phyloP scores from a whole-genome alignment of 2,329 filamentous ascomycete genomes.

The Colletotrichum lini region DNA sequence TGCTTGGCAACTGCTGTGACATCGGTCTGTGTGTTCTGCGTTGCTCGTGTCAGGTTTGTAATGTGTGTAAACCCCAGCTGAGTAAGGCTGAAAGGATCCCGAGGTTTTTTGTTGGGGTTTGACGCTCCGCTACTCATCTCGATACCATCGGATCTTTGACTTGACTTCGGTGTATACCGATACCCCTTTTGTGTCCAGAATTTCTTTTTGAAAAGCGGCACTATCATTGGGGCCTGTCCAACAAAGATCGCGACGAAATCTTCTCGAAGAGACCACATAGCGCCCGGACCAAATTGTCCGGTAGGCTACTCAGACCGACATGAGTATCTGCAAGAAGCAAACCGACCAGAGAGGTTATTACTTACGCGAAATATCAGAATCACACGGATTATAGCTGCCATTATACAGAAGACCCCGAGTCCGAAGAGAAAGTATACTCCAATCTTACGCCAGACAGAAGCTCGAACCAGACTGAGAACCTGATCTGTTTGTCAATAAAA shows the following conservation, averaged over 20 bases:
- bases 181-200: conserved; percentile 44
- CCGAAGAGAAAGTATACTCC: conserved; percentile 52
- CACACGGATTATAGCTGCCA: conserved; percentile 47
- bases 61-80: conserved; percentile 41
- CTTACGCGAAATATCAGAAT: conserved; percentile 50
- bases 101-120: conserved; percentile 37
- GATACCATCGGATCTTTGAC: conserved; percentile 34
- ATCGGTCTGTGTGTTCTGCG: no score
- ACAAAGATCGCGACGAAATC: conserved; percentile 55
- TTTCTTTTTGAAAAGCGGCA: conserved; percentile 36
- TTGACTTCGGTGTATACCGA: conserved; percentile 22
- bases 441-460: conserved; percentile 48
- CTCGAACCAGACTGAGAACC: conserved; percentile 49
- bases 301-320: conserved; percentile 1
- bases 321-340: not conserved
- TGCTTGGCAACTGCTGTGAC: no score
- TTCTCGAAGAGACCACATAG: conserved; percentile 57
- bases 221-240: not conserved
- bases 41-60: no score
- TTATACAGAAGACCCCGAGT: conserved; percentile 52
- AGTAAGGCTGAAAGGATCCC: conserved; percentile 44
- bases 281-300: conserved; percentile 38
- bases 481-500: conserved; percentile 1
- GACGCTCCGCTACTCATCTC: conserved; percentile 33
- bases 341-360: not conserved